Evolutionary conservation across 2,329 filamentous ascomycete species (phyloP).

Genomic region (Colletotrichum tropicale): DNA sequence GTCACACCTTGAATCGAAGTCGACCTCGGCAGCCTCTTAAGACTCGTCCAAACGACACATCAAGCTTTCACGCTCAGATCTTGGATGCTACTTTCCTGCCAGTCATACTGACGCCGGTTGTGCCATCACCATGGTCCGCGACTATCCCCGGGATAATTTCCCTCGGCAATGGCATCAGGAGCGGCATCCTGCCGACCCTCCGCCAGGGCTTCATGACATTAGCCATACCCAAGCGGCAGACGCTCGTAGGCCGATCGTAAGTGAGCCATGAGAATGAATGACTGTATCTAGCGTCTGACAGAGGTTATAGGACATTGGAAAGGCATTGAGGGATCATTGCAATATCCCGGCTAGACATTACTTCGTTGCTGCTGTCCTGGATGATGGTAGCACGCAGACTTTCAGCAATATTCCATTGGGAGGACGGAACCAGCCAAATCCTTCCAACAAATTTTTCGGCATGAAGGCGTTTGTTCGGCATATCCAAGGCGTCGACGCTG

Average conservation of each 20-base stretch:
- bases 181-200: slow-evolving; percentile 25
- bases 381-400: slow-evolving; percentile 47
- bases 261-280: not conserved
- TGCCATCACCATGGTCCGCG: slow-evolving; percentile 41
- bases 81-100: not conserved
- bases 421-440: slow-evolving; percentile 38
- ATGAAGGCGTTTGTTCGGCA: slow-evolving; percentile 41
- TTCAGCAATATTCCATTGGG: slow-evolving; percentile 40
- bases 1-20: not conserved
- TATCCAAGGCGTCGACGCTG: slow-evolving; percentile 39
- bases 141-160: slow-evolving; percentile 42
- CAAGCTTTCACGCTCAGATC: not conserved
- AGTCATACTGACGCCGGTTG: not conserved
- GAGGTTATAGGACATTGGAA: slow-evolving; percentile 49
- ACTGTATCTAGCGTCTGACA: not conserved
- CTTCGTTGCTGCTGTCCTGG: slow-evolving; percentile 56
- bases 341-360: slow-evolving; percentile 55
- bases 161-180: slow-evolving; percentile 37
- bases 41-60: not conserved
- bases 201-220: slow-evolving; percentile 11
- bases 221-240: slow-evolving; percentile 19
- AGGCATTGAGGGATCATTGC: slow-evolving; percentile 56
- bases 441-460: slow-evolving; percentile 52
- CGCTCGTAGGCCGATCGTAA: slow-evolving; percentile 18
- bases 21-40: not conserved